Percentiles rank a stretch among this genome's conserved stretches.
phyloP scores from a whole-genome alignment of 768 basidiomycete species.

The Tubosaeta sp. region DNA sequence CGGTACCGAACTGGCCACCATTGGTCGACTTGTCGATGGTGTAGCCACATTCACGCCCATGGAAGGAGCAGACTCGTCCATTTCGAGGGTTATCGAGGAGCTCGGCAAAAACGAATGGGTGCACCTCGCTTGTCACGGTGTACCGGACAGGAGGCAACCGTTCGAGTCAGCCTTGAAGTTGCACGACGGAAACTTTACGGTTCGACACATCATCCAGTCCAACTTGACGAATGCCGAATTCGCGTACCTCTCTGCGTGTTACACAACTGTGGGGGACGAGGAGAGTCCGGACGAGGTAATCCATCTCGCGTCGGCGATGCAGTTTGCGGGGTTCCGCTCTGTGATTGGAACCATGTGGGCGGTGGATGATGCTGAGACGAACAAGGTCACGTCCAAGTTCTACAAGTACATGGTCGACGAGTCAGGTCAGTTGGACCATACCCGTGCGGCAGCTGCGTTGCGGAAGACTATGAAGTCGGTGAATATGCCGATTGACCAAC shows the following conservation, averaged over 20 bases:
- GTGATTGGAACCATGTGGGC: neutral
- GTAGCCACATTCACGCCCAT: neutral
- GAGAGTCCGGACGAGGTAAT: neutral
- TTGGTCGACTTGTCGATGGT: neutral
- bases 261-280: neutral
- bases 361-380: neutral
- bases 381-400: neutral
- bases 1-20: neutral
- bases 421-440: neutral
- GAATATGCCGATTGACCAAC: neutral
- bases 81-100: too few relatives aligned
- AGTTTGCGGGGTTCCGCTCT: neutral
- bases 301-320: neutral
- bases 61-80: neutral
- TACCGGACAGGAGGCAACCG: neutral
- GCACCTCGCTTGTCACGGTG: neutral
- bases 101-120: neutral
- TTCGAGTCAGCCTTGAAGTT: neutral
- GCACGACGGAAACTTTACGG: neutral
- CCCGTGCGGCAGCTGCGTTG: too few relatives aligned
- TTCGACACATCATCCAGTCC: neutral
- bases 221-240: neutral
- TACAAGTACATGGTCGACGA: neutral
- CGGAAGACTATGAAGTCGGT: neutral
- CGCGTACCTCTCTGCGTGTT: neutral